A percentile compares a stretch with the other conserved stretches of the same genome.
These are phyloP conservation scores for Saccharomycopsis lassenensis DNA, from an alignment of 805 yeast genomes.

Conservation along the genomic window DNA sequence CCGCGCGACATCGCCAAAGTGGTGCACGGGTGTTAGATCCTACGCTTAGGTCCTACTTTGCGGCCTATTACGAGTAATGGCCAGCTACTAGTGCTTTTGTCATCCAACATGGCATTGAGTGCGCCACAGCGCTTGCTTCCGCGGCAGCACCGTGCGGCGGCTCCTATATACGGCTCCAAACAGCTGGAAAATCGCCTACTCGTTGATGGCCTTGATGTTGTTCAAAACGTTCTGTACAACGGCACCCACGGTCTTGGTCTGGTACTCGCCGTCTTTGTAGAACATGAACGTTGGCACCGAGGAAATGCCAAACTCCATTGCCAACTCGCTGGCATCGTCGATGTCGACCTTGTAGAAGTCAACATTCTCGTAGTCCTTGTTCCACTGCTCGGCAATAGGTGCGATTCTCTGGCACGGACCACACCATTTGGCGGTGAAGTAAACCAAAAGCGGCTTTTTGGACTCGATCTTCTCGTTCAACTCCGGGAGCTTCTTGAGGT, in stretches of 20 bases:
- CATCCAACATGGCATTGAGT: too few relatives aligned
- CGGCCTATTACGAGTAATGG: too few relatives aligned
- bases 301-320: slow-evolving; percentile 46
- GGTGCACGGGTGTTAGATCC: too few relatives aligned
- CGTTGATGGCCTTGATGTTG: slow-evolving; percentile 30
- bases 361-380: slow-evolving; percentile 33
- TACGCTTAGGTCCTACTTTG: too few relatives aligned
- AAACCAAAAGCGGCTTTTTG: slow-evolving; percentile 41
- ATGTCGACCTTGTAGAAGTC: slow-evolving; percentile 63
- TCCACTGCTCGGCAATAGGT: slow-evolving; percentile 38
- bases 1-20: too few relatives aligned
- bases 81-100: too few relatives aligned
- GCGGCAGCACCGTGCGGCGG: too few relatives aligned
- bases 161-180: too few relatives aligned
- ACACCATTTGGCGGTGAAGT: slow-evolving; percentile 68
- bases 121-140: too few relatives aligned
- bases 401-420: slow-evolving; percentile 70
- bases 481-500: slow-evolving; percentile 4
- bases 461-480: slow-evolving; percentile 13
- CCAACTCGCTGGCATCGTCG: slow-evolving; percentile 49
- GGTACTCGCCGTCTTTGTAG: slow-evolving; percentile 47
- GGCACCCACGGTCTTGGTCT: slow-evolving; percentile 58
- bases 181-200: too few relatives aligned
- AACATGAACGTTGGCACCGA: slow-evolving; percentile 73
- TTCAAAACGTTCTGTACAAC: background rate